Evolutionary conservation across 176 grass and related monocot species (phyloP), one percentile per base, ranked within the genome.

Genomic region (Oryza brachyantha): DNA sequence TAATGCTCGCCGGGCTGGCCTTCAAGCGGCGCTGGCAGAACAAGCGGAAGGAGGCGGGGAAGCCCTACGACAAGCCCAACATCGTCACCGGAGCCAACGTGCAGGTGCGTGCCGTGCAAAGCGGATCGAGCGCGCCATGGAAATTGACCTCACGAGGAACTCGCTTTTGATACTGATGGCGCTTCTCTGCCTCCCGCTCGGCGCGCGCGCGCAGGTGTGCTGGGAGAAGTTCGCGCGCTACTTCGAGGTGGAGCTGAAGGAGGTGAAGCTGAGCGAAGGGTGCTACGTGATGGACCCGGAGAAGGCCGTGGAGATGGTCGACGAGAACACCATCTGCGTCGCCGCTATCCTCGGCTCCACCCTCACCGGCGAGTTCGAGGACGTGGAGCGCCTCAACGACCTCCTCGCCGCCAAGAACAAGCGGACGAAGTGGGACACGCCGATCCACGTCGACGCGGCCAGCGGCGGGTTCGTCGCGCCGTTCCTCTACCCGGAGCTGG

Each of bases 211-310:
- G 21, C 88, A 92, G 95, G 92, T 98, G 62, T 94, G 92, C 76
- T 94, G 92, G 90, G 95, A 98, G 92, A 98, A 98, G 69, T 98
- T 98, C 74, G 92, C 95, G 2, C 75, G 90, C 5, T 94, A 98
- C 73, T 94, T 98, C 69, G 92, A 98, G 80, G 92, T 94, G 70
- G 92, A 98, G 75, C 85, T 98, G 10, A 98, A 94, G 79, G 95
- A 94, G 59, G 95, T 94, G 83, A 92, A 86, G 82, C 66, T 97
- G 19, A 85, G 34, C 1, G 85, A 98, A 72, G 95, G 95, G 4
- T 94, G 77, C 59, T 98, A 94, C 66, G 90, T 94, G 41, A 94
- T 98, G 92, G 90, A 93, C 74, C 90, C 95, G 3, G 87, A 64
- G 8, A 73, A 92, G 79, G 92, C 95, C 31, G 90, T 90, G 12